phyloP scores from a whole-genome alignment of 768 basidiomycete genomes.

The Macrocybe gigantea region DNA sequence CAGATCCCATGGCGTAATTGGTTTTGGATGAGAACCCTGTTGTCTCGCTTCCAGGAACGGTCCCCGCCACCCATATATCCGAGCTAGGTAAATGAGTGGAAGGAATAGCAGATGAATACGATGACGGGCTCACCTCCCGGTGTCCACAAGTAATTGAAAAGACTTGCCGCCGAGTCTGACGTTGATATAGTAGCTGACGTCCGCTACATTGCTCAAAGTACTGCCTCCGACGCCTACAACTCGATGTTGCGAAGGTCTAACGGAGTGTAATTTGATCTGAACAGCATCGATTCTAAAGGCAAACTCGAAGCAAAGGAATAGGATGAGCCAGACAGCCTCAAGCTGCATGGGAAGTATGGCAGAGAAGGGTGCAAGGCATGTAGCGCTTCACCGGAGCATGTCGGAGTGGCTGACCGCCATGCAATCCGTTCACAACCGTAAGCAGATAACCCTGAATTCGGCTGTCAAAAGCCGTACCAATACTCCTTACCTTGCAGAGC shows the following conservation, averaged over 20 bases:
- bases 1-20: slow-evolving; percentile 48
- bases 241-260: not conserved
- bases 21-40: slow-evolving; percentile 35
- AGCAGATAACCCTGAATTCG: no score
- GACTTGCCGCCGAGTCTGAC: slow-evolving; percentile 28
- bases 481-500: no score
- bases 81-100: slow-evolving; percentile 34
- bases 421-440: no score
- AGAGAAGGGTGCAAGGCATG: no score
- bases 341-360: no score
- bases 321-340: no score
- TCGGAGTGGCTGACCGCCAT: no score
- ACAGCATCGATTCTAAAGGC: no score
- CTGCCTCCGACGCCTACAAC: slow-evolving; percentile 8
- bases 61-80: slow-evolving; percentile 55
- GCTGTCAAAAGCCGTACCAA: no score
- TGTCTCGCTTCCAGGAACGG: slow-evolving; percentile 29
- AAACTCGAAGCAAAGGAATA: no score
- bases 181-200: slow-evolving; percentile 34
- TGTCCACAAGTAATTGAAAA: slow-evolving; percentile 38
- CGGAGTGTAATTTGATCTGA: no score
- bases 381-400: no score
- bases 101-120: not conserved
- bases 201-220: slow-evolving; percentile 28
- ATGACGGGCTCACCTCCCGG: slow-evolving; percentile 32